Percentiles rank a stretch among this genome's conserved stretches.
Evolutionary conservation across 148 eudicot genomes (phyloP).

Genomic region (Linanthus parryae): DNA sequence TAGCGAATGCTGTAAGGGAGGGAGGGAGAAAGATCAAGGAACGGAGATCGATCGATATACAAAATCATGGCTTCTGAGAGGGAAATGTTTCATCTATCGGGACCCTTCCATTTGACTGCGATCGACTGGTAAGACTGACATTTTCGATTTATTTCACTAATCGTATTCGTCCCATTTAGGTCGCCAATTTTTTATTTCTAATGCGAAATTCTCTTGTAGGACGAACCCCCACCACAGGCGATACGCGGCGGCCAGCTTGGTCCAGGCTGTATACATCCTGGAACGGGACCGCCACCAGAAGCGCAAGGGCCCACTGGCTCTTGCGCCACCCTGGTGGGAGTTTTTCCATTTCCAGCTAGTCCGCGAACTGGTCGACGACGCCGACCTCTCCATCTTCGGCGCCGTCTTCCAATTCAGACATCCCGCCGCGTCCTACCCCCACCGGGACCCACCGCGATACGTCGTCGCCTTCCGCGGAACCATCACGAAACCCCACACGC

Average conservation of each 20-base stretch:
- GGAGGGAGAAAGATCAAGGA: too few relatives aligned
- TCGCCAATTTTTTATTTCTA: not conserved
- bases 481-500: constrained; percentile 28
- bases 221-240: constrained; percentile 32
- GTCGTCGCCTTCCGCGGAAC: constrained; percentile 80
- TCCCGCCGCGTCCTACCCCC: constrained; percentile 9
- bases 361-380: constrained; percentile 34
- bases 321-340: constrained; percentile 81
- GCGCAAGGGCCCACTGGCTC: constrained; percentile 38
- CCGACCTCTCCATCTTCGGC: constrained; percentile 56
- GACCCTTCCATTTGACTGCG: constrained; percentile 33
- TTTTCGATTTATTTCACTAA: not conserved
- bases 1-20: too few relatives aligned
- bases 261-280: constrained; percentile 65
- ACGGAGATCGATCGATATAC: too few relatives aligned
- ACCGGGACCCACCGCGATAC: constrained; percentile 34
- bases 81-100: constrained; percentile 32
- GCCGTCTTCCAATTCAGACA: constrained; percentile 45
- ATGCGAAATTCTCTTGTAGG: constrained; percentile 25
- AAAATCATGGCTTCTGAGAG: constrained; percentile 16
- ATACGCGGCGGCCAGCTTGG: constrained; percentile 66
- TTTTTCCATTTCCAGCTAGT: constrained; percentile 45
- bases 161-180: not conserved
- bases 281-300: constrained; percentile 63
- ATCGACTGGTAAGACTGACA: constrained; percentile 47